Evolutionary conservation across 2,329 filamentous ascomycete genomes (phyloP).

Genomic region (Stachybotrys elegans): DNA sequence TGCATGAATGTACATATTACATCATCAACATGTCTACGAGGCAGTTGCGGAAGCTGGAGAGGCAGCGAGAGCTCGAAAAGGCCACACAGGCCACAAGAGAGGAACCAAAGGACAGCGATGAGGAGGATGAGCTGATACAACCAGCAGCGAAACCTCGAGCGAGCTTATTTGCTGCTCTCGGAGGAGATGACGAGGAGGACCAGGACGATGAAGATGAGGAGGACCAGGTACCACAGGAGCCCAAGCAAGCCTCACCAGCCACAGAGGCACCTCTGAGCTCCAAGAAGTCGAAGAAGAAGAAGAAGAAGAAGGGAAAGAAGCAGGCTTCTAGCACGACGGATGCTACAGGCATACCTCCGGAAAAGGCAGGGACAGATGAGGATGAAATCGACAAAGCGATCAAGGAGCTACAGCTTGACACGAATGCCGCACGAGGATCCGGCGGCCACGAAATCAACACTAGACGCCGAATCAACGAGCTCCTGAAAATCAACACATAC

Average conservation of each 20-base stretch:
- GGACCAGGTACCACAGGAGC: conserved; percentile 11
- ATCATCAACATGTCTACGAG: conserved; percentile 40
- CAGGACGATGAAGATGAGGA: conserved; percentile 29
- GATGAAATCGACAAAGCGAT: conserved; percentile 55
- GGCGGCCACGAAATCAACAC: conserved; percentile 7
- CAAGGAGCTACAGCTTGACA: conserved; percentile 38
- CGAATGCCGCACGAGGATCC: conserved; percentile 5
- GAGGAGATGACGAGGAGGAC: conserved; percentile 28
- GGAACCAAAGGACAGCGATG: conserved; percentile 22
- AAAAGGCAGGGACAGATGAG: conserved; percentile 20
- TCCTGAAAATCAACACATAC: conserved; percentile 53
- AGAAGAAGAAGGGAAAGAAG: conserved; percentile 31
- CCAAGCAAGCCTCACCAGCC: conserved; percentile 3
- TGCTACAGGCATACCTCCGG: conserved; percentile 10
- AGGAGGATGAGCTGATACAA: conserved; percentile 23
- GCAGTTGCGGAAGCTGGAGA: conserved; percentile 47
- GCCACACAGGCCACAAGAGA: conserved; percentile 11
- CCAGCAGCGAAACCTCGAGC: conserved; percentile 30
- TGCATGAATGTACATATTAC: no score
- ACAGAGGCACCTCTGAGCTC: no score
- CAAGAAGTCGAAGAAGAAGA: conserved; percentile 35
- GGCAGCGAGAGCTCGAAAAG: conserved; percentile 40
- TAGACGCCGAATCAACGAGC: conserved; percentile 27
- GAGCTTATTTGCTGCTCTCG: conserved; percentile 50
- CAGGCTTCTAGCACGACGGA: conserved; percentile 15